phyloP scores from a whole-genome alignment of 106 monocot genomes.

The Dendrobium nobile region DNA sequence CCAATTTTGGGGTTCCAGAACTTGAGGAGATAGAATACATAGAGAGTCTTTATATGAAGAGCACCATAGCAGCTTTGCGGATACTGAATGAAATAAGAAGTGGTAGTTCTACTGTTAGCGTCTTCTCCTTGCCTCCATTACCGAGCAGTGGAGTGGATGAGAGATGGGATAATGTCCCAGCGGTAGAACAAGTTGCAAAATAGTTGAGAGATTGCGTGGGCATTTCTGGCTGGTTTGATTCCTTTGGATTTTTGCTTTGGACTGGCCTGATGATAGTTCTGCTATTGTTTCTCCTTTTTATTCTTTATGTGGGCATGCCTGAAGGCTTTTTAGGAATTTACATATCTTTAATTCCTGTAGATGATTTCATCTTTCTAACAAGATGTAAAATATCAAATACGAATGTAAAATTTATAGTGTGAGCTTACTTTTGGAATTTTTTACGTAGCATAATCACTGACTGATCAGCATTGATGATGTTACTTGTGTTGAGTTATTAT shows the following conservation, averaged over 20 bases:
- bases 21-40: slow-evolving; percentile 62
- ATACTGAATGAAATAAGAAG: slow-evolving; percentile 62
- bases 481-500: too few species aligned
- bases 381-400: background rate
- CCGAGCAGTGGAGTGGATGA: slow-evolving; percentile 30
- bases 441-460: too few species aligned
- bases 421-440: background rate
- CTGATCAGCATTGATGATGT: too few species aligned
- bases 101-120: slow-evolving; percentile 74
- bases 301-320: background rate
- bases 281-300: background rate
- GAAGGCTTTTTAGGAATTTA: background rate
- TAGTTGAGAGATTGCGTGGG: slow-evolving; percentile 1
- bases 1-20: slow-evolving; percentile 29
- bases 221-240: too few species aligned
- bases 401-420: background rate
- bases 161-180: slow-evolving; percentile 33
- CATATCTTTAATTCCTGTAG: background rate
- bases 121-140: slow-evolving; percentile 73
- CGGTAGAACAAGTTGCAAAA: slow-evolving; percentile 46
- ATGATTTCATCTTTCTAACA: background rate
- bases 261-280: background rate
- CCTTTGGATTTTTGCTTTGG: too few species aligned
- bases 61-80: slow-evolving; percentile 59
- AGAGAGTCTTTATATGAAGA: slow-evolving; percentile 76